Conservation (phyloP, 2,329 filamentous ascomycete genomes). For the Penicillium freii region DNA sequence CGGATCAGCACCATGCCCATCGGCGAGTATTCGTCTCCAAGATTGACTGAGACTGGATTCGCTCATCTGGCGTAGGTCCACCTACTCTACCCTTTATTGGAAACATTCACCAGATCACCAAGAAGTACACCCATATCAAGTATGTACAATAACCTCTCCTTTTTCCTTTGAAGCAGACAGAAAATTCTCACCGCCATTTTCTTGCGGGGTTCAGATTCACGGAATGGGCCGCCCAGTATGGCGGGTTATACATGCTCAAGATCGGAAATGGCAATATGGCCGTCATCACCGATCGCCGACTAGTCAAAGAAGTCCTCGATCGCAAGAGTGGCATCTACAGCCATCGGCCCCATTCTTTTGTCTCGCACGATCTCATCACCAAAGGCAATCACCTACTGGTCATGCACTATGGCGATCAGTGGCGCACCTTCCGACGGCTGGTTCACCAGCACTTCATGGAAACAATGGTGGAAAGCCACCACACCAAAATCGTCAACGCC, state of each 20-base stretch:
- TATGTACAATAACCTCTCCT: background rate
- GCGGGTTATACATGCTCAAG: conserved; percentile 35
- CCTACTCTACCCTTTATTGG: background rate
- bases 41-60: no score
- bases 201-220: background rate
- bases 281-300: conserved; percentile 42
- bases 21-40: background rate
- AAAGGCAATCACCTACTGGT: background rate
- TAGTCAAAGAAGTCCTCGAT: conserved; percentile 48
- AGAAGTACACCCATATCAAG: background rate
- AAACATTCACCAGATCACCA: background rate
- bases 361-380: conserved; percentile 3
- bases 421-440: conserved; percentile 48
- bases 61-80: background rate
- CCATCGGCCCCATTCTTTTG: conserved; percentile 41
- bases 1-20: background rate
- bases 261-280: conserved; percentile 42
- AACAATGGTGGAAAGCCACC: conserved; percentile 10
- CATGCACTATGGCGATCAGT: conserved; percentile 30
- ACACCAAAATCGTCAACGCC: conserved; percentile 43
- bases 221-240: background rate
- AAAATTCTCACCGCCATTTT: background rate
- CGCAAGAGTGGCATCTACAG: conserved; percentile 48
- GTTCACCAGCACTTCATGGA: conserved; percentile 50
- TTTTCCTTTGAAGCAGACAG: background rate